Percentiles rank a stretch among this genome's conserved stretches.
phyloP scores from a whole-genome alignment of 139 green algal genomes.

The Yamagishiella unicocca region DNA sequence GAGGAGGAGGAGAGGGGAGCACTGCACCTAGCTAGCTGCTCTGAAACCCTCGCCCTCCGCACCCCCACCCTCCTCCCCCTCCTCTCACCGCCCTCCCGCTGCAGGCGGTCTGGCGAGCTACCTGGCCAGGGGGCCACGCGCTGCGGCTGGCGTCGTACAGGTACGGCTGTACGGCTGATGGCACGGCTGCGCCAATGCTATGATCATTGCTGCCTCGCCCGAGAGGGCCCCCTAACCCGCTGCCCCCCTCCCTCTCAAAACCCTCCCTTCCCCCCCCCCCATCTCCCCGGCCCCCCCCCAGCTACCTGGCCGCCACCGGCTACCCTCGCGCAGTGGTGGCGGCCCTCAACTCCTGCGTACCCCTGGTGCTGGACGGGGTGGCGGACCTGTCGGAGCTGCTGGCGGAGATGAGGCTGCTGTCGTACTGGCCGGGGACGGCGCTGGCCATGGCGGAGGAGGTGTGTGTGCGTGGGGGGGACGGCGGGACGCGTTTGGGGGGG shows the following conservation, averaged over 20 bases:
- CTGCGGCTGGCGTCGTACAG: constrained; percentile 29
- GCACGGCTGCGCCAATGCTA: too few species aligned
- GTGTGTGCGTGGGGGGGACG: not conserved
- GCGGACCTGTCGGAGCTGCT: constrained; percentile 20
- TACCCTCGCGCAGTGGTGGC: constrained; percentile 20
- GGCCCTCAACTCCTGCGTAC: constrained; percentile 9
- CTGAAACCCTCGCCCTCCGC: too few species aligned
- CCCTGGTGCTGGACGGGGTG: constrained; percentile 22
- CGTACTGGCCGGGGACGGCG: not conserved
- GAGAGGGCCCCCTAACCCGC: too few species aligned
- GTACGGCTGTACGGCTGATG: not conserved
- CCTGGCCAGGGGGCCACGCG: constrained; percentile 24
- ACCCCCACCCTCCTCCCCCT: too few species aligned
- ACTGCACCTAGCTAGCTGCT: too few species aligned
- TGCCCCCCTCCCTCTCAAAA: not conserved
- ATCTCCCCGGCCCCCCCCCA: not conserved
- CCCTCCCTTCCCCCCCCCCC: not conserved
- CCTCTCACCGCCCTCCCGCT: too few species aligned
- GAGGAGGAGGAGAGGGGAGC: too few species aligned
- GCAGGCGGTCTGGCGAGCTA: constrained; percentile 18
- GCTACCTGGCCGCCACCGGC: constrained; percentile 26
- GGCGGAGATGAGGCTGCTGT: constrained; percentile 28
- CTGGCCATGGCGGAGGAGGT: constrained; percentile 37
- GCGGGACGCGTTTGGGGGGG: not conserved
- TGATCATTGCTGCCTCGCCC: too few species aligned